phyloP scores from a whole-genome alignment of 148 eudicot species.

The Camellia lanceoleosa region DNA sequence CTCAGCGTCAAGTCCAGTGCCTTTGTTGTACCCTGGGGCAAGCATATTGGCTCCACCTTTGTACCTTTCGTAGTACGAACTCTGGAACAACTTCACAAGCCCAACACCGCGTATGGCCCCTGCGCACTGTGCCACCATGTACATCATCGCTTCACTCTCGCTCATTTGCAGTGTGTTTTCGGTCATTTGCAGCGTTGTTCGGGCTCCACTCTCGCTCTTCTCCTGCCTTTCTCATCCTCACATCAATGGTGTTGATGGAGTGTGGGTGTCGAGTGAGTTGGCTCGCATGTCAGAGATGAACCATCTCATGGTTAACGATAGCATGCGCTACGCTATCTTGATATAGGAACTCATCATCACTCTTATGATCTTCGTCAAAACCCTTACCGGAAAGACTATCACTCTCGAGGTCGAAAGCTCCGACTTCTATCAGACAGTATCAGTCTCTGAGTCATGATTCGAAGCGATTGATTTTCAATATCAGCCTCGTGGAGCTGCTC shows the following conservation, averaged over 20 bases:
- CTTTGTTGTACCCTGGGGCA: constrained; percentile 28
- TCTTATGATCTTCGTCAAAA: not conserved
- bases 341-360: constrained; percentile 33
- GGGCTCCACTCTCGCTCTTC: constrained; percentile 48
- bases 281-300: constrained; percentile 52
- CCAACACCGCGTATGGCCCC: constrained; percentile 43
- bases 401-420: too few relatives aligned
- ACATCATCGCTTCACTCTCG: constrained; percentile 19
- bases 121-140: constrained; percentile 40
- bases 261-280: constrained; percentile 54
- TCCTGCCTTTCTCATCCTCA: constrained; percentile 54
- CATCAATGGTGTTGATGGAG: constrained; percentile 41
- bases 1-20: constrained; percentile 34
- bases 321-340: constrained; percentile 75
- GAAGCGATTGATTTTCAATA: too few relatives aligned
- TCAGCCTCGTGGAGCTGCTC: too few relatives aligned
- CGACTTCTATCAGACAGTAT: too few relatives aligned
- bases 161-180: constrained; percentile 32
- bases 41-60: constrained; percentile 37
- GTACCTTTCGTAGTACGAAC: constrained; percentile 17
- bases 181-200: constrained; percentile 29
- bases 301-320: constrained; percentile 70
- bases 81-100: constrained; percentile 36
- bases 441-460: too few relatives aligned
- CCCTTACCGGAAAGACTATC: too few relatives aligned